These are phyloP conservation scores for Penicillium digitatum DNA, from an alignment of 2,329 filamentous ascomycete species.

Conservation along the genomic window DNA sequence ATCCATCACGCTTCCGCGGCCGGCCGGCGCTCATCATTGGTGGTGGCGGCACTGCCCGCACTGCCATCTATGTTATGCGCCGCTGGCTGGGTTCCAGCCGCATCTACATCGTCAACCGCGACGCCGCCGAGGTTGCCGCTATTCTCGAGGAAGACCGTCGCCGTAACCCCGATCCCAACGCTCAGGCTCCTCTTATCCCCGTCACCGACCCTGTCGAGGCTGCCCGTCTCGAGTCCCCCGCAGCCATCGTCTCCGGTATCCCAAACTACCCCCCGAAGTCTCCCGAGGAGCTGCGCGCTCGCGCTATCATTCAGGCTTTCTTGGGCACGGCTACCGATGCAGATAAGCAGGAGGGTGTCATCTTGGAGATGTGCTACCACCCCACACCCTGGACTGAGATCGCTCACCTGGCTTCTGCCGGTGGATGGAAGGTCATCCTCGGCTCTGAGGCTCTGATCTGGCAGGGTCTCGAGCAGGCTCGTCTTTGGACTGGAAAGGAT, in stretches of 20 bases:
- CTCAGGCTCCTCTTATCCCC: conserved; percentile 52
- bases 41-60: conserved; percentile 73
- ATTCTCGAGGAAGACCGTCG: conserved; percentile 61
- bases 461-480: conserved; percentile 67
- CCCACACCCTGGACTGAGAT: conserved; percentile 66
- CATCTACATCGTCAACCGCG: conserved; percentile 76
- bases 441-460: conserved; percentile 75
- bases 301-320: conserved; percentile 49
- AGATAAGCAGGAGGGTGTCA: conserved; percentile 56
- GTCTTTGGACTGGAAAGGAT: conserved; percentile 60
- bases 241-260: conserved; percentile 68
- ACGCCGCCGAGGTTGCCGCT: conserved; percentile 61
- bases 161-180: conserved; percentile 46
- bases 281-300: conserved; percentile 57
- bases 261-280: conserved; percentile 71
- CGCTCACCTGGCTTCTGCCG: conserved; percentile 55
- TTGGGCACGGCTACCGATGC: conserved; percentile 24
- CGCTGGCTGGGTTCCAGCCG: conserved; percentile 63
- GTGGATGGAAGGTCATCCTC: conserved; percentile 69
- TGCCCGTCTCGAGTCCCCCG: conserved; percentile 53
- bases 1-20: conserved; percentile 35
- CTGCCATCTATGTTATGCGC: conserved; percentile 70
- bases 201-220: conserved; percentile 62
- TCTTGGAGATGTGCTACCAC: conserved; percentile 83
- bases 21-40: conserved; percentile 70